Conservation (phyloP, 2,329 filamentous ascomycete species). For the Plenodomus tracheiphilus region DNA sequence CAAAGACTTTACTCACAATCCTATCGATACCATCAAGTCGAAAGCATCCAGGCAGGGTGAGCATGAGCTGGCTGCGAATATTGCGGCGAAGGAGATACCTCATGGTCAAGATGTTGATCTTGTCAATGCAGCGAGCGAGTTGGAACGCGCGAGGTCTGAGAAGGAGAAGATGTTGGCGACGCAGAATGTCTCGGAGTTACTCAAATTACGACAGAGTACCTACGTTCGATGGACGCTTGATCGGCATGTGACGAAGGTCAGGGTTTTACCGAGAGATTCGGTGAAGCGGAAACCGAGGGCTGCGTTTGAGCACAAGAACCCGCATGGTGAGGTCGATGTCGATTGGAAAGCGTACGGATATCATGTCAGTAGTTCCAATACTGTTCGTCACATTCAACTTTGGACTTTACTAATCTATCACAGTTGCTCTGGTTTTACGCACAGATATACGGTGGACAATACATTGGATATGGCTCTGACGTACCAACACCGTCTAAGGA, state of each 20-base stretch:
- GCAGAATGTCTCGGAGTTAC: conserved; percentile 20
- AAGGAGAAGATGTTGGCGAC: conserved; percentile 19
- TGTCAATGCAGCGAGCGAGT: conserved; percentile 35
- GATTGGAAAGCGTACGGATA: conserved; percentile 36
- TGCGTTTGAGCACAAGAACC: conserved; percentile 29
- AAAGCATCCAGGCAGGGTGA: conserved; percentile 26
- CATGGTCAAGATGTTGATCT: conserved; percentile 44
- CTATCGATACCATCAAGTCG: conserved; percentile 27
- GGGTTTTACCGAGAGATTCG: conserved; percentile 25
- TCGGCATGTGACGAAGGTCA: conserved; percentile 42
- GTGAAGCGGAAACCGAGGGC: conserved; percentile 19
- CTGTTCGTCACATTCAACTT: not conserved
- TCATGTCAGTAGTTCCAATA: conserved; percentile 25
- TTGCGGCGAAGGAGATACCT: conserved; percentile 51
- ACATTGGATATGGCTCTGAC: conserved; percentile 40
- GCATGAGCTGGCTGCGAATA: conserved; percentile 30
- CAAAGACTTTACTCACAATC: conserved; percentile 30
- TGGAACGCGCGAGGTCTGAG: conserved; percentile 16
- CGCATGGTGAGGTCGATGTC: conserved; percentile 14
- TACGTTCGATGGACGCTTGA: conserved; percentile 43
- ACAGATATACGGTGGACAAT: conserved; percentile 42
- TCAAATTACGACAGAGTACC: conserved; percentile 35
- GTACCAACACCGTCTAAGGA: conserved; percentile 37
- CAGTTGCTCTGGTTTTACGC: conserved; percentile 36
- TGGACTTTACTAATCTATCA: conserved; percentile 3